Percentiles rank a stretch among this genome's conserved stretches.
phyloP scores from a whole-genome alignment of 257 asterid genomes.

The Buddleja alternifolia region DNA sequence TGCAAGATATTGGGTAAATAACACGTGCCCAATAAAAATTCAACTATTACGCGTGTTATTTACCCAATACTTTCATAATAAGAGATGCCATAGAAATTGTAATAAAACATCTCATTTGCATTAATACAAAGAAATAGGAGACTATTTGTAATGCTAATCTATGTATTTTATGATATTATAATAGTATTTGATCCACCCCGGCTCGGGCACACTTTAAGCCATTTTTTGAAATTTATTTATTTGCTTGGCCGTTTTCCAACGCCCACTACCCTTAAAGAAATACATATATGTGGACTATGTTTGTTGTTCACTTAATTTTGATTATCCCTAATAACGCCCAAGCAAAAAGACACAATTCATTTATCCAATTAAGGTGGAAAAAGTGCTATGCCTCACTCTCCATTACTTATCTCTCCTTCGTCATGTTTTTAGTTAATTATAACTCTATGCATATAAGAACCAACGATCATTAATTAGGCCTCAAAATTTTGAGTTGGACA shows the following conservation, averaged over 20 bases:
- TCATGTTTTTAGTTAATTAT: constrained; percentile 11
- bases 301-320: no score
- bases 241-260: no score
- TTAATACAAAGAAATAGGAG: neutral
- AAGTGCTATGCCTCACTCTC: constrained; percentile 22
- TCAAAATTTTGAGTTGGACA: no score
- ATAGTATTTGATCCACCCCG: constrained; percentile 32
- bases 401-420: neutral
- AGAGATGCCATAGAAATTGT: no score
- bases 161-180: neutral
- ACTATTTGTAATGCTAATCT: constrained; percentile 2
- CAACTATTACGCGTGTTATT: no score
- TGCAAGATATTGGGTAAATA: no score
- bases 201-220: constrained; percentile 7
- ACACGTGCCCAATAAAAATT: no score
- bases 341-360: neutral
- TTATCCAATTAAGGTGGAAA: constrained; percentile 17
- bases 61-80: no score
- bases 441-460: no score
- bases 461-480: no score
- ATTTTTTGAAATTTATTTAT: neutral
- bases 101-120: neutral
- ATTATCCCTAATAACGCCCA: constrained; percentile 22
- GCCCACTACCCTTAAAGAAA: no score
- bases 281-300: no score